Percentiles rank a stretch among this genome's conserved stretches.
Evolutionary conservation across 129 eudicot species (phyloP).

Genomic region (Dittrichia graveolens): DNA sequence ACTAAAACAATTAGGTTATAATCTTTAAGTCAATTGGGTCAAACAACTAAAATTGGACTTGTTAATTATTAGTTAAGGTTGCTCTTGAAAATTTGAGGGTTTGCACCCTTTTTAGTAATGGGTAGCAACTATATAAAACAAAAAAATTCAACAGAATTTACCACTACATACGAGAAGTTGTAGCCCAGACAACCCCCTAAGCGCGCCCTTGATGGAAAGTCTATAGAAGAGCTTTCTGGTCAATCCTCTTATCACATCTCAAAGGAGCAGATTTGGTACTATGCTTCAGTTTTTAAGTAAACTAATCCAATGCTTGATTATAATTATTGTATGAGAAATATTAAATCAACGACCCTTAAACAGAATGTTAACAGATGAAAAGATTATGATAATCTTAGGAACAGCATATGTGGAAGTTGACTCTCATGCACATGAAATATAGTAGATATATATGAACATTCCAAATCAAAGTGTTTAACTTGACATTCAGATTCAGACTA

Average conservation of each 20-base stretch:
- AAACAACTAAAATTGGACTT: no score
- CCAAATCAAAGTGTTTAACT: background rate
- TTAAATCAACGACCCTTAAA: constrained; percentile 1
- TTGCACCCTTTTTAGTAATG: no score
- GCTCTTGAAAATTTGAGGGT: no score
- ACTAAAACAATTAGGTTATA: no score
- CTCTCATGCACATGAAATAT: constrained; percentile 12
- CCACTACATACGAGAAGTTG: no score
- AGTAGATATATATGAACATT: background rate
- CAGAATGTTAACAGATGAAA: background rate
- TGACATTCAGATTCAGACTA: background rate
- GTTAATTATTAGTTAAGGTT: no score
- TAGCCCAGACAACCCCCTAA: no score
- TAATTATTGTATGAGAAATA: background rate
- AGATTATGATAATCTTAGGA: constrained; percentile 4
- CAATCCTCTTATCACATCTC: constrained; percentile 4
- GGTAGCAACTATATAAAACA: no score
- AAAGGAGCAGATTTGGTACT: constrained; percentile 5
- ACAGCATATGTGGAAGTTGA: background rate
- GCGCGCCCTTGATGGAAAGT: no score
- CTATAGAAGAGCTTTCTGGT: constrained; percentile 11
- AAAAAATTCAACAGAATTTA: no score
- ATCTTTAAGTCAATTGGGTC: no score
- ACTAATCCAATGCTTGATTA: background rate
- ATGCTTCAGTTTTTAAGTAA: background rate